Percentiles rank a stretch among this genome's conserved stretches.
phyloP scores from a whole-genome alignment of 169 alveolate genomes.

The Babesia sp. region DNA sequence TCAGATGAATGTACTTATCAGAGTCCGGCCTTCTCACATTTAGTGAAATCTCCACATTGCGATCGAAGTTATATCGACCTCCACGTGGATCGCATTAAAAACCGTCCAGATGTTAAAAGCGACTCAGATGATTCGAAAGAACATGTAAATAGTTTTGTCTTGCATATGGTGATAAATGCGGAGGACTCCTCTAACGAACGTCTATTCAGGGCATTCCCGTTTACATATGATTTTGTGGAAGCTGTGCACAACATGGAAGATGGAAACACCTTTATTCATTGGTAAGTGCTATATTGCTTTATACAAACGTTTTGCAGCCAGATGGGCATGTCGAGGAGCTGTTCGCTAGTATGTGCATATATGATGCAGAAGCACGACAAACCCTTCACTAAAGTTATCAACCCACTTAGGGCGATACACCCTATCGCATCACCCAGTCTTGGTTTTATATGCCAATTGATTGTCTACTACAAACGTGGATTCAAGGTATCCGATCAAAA shows the following conservation, averaged over 20 bases:
- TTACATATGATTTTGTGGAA: constrained; percentile 51
- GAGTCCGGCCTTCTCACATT: background rate
- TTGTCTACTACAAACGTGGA: constrained; percentile 37
- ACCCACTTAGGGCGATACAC: constrained; percentile 26
- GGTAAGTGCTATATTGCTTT: constrained; percentile 4
- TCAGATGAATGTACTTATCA: background rate
- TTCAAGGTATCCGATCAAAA: constrained; percentile 9
- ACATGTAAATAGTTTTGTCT: constrained; percentile 3
- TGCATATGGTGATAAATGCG: constrained; percentile 42
- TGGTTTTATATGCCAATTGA: constrained; percentile 55
- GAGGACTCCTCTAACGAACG: constrained; percentile 38
- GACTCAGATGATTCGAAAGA: background rate
- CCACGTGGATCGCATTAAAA: constrained; percentile 48
- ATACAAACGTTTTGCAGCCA: constrained; percentile 7
- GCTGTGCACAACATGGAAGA: constrained; percentile 3
- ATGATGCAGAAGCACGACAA: constrained; percentile 58
- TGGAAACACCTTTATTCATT: constrained; percentile 54
- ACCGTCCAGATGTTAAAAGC: background rate
- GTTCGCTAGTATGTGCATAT: constrained; percentile 46
- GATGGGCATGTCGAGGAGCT: constrained; percentile 62
- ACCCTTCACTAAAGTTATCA: constrained; percentile 19
- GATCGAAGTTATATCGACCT: constrained; percentile 40
- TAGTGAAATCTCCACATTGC: background rate
- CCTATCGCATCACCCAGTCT: constrained; percentile 51
- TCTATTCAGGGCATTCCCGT: constrained; percentile 35